Percentiles rank a stretch among this genome's conserved stretches.
Evolutionary conservation across 2,329 filamentous ascomycete genomes (phyloP).

Genomic region (Cryphonectria carpinicola): DNA sequence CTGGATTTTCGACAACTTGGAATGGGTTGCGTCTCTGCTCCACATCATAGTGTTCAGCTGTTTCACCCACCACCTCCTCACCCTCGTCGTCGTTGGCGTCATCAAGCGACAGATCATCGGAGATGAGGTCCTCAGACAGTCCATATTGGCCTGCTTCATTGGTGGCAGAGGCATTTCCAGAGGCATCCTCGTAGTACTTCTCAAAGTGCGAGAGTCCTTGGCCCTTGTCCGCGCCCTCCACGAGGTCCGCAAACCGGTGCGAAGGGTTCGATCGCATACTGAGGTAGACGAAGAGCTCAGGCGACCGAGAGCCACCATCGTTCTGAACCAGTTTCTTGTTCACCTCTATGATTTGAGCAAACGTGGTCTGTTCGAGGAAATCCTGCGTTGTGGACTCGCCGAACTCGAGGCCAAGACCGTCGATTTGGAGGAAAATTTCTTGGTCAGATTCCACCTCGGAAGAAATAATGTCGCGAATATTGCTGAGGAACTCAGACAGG

Average conservation of each 20-base stretch:
- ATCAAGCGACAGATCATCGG: conserved; percentile 14
- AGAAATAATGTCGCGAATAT: conserved; percentile 50
- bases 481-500: conserved; percentile 49
- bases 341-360: conserved; percentile 26
- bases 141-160: conserved; percentile 27
- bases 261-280: conserved; percentile 22
- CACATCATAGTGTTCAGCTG: neutral
- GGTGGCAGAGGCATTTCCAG: conserved; percentile 14
- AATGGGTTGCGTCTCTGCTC: conserved; percentile 22
- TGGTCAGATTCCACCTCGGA: conserved; percentile 51
- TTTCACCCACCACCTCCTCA: neutral
- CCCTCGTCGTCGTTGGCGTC: conserved; percentile 10
- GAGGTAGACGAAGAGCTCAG: conserved; percentile 27
- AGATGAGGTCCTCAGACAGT: neutral
- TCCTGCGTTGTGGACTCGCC: conserved; percentile 40
- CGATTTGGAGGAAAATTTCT: conserved; percentile 55
- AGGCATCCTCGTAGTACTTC: conserved; percentile 24
- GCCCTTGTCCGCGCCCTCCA: conserved; percentile 20
- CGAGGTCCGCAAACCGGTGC: conserved; percentile 23
- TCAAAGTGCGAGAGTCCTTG: conserved; percentile 25
- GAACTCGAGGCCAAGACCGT: conserved; percentile 58
- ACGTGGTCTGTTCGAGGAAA: conserved; percentile 26
- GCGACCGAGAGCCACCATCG: conserved; percentile 18
- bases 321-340: conserved; percentile 25
- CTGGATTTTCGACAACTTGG: conserved; percentile 17